phyloP scores from a whole-genome alignment of 768 basidiomycete species.

The Sistotremastrum suecicum region DNA sequence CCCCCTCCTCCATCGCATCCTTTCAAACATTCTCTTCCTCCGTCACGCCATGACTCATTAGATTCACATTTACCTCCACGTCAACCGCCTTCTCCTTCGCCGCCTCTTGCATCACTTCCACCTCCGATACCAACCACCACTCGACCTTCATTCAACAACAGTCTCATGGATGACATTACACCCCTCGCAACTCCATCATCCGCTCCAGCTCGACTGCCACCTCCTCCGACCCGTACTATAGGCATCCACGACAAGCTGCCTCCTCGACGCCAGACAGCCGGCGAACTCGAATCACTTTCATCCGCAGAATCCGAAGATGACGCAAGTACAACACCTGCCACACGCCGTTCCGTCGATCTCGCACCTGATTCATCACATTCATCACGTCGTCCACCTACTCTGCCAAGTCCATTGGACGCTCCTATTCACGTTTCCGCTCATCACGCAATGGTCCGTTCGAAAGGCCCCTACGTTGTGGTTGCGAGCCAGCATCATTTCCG shows the following conservation, averaged over 20 bases:
- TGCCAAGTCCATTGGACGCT: constrained; percentile 24
- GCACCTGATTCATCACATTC: constrained; percentile 59
- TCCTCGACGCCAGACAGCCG: constrained; percentile 34
- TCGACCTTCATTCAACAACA: background rate
- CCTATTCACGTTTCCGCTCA: constrained; percentile 43
- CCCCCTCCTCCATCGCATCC: constrained; percentile 11
- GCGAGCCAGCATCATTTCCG: constrained; percentile 43
- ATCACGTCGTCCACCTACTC: constrained; percentile 37
- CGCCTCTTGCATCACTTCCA: no score
- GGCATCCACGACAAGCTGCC: constrained; percentile 58
- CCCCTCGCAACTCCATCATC: constrained; percentile 1
- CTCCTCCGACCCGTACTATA: constrained; percentile 65
- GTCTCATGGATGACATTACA: background rate
- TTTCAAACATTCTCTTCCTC: constrained; percentile 1
- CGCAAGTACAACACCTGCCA: constrained; percentile 28
- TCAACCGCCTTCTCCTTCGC: no score
- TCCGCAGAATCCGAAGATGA: constrained; percentile 44
- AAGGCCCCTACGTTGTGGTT: constrained; percentile 46
- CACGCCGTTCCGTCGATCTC: constrained; percentile 22
- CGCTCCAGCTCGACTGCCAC: constrained; percentile 33
- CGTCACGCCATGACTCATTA: constrained; percentile 14
- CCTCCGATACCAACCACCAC: background rate
- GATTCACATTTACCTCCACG: constrained; percentile 8
- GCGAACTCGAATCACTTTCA: constrained; percentile 26
- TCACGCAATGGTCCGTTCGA: constrained; percentile 36